Evolutionary conservation across 208 protist species (phyloP).

Genomic region (Wallacemonas rigidus): DNA sequence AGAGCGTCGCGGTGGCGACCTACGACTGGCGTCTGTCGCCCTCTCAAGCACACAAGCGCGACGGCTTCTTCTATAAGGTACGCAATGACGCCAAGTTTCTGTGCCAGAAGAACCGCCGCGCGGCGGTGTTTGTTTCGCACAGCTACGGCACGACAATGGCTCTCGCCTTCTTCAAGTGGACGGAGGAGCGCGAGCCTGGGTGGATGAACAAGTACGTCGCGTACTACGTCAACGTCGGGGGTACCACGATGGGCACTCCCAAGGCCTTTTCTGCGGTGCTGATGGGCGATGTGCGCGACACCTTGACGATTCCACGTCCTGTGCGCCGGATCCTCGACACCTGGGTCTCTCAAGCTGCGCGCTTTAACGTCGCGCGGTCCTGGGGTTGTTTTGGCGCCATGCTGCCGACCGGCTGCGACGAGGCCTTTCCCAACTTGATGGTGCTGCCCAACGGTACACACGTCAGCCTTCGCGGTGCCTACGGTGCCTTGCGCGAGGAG

Average conservation of each 20-base stretch:
- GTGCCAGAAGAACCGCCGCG: slow-evolving; percentile 70
- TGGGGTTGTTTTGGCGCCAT: slow-evolving; percentile 78
- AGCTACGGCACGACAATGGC: slow-evolving; percentile 87
- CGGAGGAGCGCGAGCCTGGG: slow-evolving; percentile 60
- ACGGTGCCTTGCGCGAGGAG: slow-evolving; percentile 41
- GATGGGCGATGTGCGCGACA: slow-evolving; percentile 87
- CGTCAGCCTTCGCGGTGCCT: slow-evolving; percentile 32
- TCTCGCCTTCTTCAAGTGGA: slow-evolving; percentile 89
- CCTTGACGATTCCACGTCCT: slow-evolving; percentile 63
- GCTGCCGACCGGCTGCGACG: slow-evolving; percentile 68
- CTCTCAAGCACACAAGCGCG: slow-evolving; percentile 63
- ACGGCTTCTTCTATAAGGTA: slow-evolving; percentile 84
- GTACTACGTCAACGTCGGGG: slow-evolving; percentile 87
- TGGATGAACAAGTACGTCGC: slow-evolving; percentile 87
- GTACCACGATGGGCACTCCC: slow-evolving; percentile 71
- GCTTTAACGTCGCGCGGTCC: slow-evolving; percentile 64
- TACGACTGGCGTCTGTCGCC: slow-evolving; percentile 93
- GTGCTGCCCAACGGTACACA: slow-evolving; percentile 59
- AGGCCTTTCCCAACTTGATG: slow-evolving; percentile 44
- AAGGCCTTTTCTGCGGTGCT: slow-evolving; percentile 84
- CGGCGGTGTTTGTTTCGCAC: slow-evolving; percentile 85
- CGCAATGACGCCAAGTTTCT: slow-evolving; percentile 68
- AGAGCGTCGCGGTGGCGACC: slow-evolving; percentile 85
- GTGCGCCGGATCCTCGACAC: slow-evolving; percentile 76
- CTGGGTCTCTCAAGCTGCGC: slow-evolving; percentile 66